These are phyloP conservation scores for Davidsoniella virescens DNA, from an alignment of 2,329 filamentous ascomycete genomes.

Conservation along the genomic window DNA sequence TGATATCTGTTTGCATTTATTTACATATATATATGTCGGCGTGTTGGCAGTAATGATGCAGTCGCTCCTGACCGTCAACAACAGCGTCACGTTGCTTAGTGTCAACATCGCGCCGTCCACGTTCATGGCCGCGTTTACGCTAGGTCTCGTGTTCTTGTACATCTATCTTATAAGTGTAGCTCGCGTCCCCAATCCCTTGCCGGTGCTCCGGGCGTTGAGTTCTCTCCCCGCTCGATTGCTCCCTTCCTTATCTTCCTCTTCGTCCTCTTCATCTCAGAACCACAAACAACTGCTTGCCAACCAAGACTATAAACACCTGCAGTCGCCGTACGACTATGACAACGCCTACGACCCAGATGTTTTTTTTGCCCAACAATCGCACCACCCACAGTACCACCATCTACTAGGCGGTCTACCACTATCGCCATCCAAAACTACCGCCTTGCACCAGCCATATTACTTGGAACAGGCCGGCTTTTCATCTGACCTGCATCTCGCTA, in stretches of 20 bases:
- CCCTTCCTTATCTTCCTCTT: too few species aligned
- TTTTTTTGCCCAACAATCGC: too few species aligned
- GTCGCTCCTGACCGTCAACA: constrained; percentile 44
- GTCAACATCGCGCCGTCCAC: constrained; percentile 42
- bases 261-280: background rate
- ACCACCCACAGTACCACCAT: background rate
- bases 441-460: constrained; percentile 10
- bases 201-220: constrained; percentile 11
- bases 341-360: constrained; percentile 4
- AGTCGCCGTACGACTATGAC: background rate
- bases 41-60: constrained; percentile 27
- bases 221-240: background rate
- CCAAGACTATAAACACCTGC: background rate
- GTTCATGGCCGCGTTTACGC: constrained; percentile 34
- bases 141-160: constrained; percentile 34
- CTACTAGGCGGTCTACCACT: background rate
- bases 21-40: too few species aligned
- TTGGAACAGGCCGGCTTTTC: constrained; percentile 10
- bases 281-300: background rate
- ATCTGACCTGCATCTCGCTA: constrained; percentile 11
- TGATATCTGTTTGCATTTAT: too few species aligned
- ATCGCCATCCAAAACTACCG: constrained; percentile 2
- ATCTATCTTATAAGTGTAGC: constrained; percentile 24
- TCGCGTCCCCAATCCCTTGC: constrained; percentile 11
- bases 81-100: constrained; percentile 43